Evolutionary conservation across 257 asterid genomes (phyloP).

Genomic region (Leonotis leonurus): DNA sequence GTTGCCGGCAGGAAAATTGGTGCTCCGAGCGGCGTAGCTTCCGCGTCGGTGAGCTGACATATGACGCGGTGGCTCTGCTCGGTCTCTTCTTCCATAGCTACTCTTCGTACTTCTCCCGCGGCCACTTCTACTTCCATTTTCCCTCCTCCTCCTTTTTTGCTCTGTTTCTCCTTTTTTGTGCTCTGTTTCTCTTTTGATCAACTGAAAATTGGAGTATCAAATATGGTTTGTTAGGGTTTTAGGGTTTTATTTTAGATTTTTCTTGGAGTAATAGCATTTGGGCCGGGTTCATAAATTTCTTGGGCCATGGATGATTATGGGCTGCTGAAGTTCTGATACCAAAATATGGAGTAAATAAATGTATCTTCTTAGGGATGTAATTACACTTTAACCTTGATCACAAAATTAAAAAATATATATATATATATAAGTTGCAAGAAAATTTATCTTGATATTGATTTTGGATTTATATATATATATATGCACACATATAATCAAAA

Average conservation of each 20-base stretch:
- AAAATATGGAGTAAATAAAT: too few species aligned
- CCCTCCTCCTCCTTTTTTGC: background rate
- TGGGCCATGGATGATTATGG: too few species aligned
- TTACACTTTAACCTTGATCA: too few species aligned
- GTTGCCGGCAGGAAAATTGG: constrained; percentile 64
- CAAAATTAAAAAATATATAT: too few species aligned
- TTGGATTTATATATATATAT: too few species aligned
- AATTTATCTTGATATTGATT: too few species aligned
- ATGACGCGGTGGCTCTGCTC: constrained; percentile 54
- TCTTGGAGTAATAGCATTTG: too few species aligned
- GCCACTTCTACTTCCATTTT: constrained; percentile 34
- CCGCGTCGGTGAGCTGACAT: constrained; percentile 63
- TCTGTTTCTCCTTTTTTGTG: background rate
- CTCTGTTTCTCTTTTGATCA: background rate
- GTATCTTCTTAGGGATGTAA: too few species aligned
- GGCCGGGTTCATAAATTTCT: too few species aligned
- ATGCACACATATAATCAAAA: too few species aligned
- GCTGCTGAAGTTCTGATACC: too few species aligned
- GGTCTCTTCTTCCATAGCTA: constrained; percentile 33
- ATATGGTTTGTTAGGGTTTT: constrained; percentile 7
- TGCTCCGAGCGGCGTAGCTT: constrained; percentile 60
- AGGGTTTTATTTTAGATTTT: background rate
- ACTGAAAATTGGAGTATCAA: background rate
- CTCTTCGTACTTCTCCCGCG: background rate
- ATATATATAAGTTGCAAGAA: too few species aligned